Percentiles rank a stretch among this genome's conserved stretches.
These are phyloP conservation scores for Wickerhamiella vanderwaltii DNA, from an alignment of 805 yeast genomes.

Conservation along the genomic window DNA sequence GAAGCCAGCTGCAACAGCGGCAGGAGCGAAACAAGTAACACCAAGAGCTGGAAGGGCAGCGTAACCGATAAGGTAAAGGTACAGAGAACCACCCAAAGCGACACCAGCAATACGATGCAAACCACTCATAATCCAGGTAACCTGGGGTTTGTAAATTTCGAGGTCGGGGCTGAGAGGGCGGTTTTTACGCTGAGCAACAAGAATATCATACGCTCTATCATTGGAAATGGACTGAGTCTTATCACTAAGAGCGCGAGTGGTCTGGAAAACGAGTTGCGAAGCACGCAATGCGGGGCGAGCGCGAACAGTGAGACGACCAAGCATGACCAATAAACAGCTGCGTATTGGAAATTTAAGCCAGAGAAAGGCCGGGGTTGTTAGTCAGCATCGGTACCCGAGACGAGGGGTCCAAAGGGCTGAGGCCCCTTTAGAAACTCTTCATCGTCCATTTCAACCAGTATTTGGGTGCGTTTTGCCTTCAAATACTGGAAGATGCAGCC, in stretches of 20 bases:
- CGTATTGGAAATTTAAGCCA: too few relatives aligned
- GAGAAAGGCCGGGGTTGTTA: too few relatives aligned
- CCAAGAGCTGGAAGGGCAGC: conserved; percentile 61
- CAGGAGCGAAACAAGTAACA: conserved; percentile 35
- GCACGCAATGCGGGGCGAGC: conserved; percentile 12
- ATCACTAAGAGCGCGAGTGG: background rate
- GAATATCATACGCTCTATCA: conserved; percentile 53
- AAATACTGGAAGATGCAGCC: too few relatives aligned
- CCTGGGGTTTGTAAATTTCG: conserved; percentile 79
- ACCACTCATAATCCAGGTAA: conserved; percentile 70
- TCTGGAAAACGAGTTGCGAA: conserved; percentile 10
- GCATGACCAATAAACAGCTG: conserved; percentile 8
- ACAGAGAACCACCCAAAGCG: conserved; percentile 64
- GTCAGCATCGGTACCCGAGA: too few relatives aligned
- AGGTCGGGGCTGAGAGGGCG: conserved; percentile 91
- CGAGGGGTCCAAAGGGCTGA: too few relatives aligned
- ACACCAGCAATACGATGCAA: conserved; percentile 85
- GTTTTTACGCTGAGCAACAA: conserved; percentile 68
- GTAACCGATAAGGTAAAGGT: conserved; percentile 62
- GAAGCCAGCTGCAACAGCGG: conserved; percentile 40
- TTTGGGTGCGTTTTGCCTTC: too few relatives aligned
- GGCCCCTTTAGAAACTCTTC: too few relatives aligned
- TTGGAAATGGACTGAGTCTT: conserved; percentile 41
- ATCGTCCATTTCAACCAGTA: too few relatives aligned
- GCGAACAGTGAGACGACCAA: conserved; percentile 8